Percentiles rank a stretch among this genome's conserved stretches.
These are phyloP conservation scores for Lentinula raphanica DNA, from an alignment of 768 basidiomycete species.

Conservation along the genomic window DNA sequence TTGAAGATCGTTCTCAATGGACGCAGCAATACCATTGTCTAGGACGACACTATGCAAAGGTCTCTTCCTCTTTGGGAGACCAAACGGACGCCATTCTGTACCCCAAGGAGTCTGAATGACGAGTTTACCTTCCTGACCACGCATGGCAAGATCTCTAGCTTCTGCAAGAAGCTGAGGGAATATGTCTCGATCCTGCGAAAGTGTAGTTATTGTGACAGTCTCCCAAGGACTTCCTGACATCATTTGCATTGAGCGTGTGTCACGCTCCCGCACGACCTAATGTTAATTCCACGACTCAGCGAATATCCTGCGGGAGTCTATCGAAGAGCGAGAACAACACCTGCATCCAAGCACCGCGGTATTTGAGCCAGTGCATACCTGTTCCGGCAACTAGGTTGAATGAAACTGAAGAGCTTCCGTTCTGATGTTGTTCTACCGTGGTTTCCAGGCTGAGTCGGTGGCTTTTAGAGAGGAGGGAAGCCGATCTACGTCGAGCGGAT, in stretches of 20 bases:
- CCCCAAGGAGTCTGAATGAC: slow-evolving; percentile 97
- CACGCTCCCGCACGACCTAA: slow-evolving; percentile 91
- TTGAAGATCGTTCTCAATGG: slow-evolving; percentile 73
- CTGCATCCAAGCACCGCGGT: slow-evolving; percentile 93
- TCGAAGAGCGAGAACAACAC: slow-evolving; percentile 30
- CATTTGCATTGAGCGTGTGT: slow-evolving; percentile 86
- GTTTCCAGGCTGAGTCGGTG: slow-evolving; percentile 97
- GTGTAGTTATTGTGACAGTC: slow-evolving; percentile 88
- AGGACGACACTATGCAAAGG: slow-evolving; percentile 88
- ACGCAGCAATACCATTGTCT: slow-evolving; percentile 74
- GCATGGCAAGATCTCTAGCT: slow-evolving; percentile 85
- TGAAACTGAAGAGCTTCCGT: slow-evolving; percentile 83
- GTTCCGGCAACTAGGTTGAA: slow-evolving; percentile 97
- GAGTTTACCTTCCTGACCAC: slow-evolving; percentile 85
- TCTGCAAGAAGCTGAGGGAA: slow-evolving; percentile 81
- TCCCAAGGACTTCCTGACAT: slow-evolving; percentile 96
- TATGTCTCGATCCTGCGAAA: slow-evolving; percentile 78
- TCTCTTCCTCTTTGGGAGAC: slow-evolving; percentile 82
- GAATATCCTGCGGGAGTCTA: neutral
- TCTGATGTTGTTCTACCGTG: slow-evolving; percentile 78
- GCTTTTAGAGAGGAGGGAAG: slow-evolving; percentile 50
- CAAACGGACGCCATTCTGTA: slow-evolving; percentile 93
- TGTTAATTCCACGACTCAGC: neutral
- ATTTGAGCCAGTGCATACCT: slow-evolving; percentile 89
- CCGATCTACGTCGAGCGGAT: slow-evolving; percentile 22